Conservation (phyloP, 169 alveolate species). For the Babesia sp. region DNA sequence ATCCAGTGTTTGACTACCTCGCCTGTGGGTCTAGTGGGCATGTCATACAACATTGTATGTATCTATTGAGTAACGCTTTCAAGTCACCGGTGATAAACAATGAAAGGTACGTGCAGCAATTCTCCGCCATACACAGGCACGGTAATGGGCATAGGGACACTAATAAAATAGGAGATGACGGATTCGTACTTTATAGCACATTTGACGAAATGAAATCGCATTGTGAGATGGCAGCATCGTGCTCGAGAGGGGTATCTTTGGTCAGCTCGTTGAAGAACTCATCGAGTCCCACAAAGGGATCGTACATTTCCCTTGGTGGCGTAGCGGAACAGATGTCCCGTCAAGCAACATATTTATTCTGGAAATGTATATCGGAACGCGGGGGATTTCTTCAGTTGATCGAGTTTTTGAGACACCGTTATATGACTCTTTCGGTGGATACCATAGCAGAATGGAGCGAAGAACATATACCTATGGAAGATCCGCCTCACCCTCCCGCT, state of each 20-base stretch:
- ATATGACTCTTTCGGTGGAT: constrained; percentile 22
- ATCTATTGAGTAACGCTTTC: constrained; percentile 20
- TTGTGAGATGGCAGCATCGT: constrained; percentile 8
- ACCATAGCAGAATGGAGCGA: constrained; percentile 42
- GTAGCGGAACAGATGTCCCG: constrained; percentile 39
- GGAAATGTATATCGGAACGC: constrained; percentile 15
- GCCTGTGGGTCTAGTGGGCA: not conserved
- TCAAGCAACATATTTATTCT: constrained; percentile 53
- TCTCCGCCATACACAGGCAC: constrained; percentile 21
- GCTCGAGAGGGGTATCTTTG: not conserved
- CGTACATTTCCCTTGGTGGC: constrained; percentile 16
- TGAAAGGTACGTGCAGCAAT: constrained; percentile 40
- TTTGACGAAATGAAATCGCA: constrained; percentile 31
- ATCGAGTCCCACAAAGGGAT: constrained; percentile 34
- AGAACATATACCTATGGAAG: constrained; percentile 24
- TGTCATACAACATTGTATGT: constrained; percentile 36
- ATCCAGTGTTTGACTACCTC: constrained; percentile 52
- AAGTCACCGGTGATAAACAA: constrained; percentile 54
- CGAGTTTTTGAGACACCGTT: constrained; percentile 44
- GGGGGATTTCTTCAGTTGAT: constrained; percentile 47
- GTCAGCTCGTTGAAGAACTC: not conserved
- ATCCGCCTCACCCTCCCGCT: constrained; percentile 11
- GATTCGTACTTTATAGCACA: constrained; percentile 2
- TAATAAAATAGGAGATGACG: not conserved
- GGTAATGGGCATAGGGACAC: not conserved